Base-by-base conservation (phyloP, 495 filamentous ascomycete genomes). In the Penicillium lagena region DNA sequence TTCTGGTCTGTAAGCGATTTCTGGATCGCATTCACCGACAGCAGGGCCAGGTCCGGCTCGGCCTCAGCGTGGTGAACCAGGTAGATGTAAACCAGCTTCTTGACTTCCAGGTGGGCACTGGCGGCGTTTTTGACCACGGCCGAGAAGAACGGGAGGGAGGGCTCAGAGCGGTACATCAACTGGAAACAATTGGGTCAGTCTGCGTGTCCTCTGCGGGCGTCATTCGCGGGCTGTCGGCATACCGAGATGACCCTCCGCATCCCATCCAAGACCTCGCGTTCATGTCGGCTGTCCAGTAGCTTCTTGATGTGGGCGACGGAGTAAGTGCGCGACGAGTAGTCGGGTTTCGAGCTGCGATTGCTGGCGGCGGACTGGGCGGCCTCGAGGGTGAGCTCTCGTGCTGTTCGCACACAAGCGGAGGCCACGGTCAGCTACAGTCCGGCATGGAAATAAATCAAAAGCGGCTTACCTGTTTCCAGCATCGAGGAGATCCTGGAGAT, bases 11-110 rank as follows among this genome's bases (percentile, higher is more conserved):
- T 93, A 34, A 98, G 78, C 15, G 91, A 91, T 63, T 96, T 96
- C 60, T 97, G 93, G 52, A 98, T 96, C 10, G 91, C 91, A 65
- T 98, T 98, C 73, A 98, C 96, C 34, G 90, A 94, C 13, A 98
- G 76, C 9, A 98, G 77, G 37, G 94, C 90, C 28, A 96, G 85
- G 63, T 98, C 93, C 31, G 91, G 93, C 52, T 96, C 91, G 35
- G 85, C 79, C 60, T 96, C 93, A 56, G 93, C 91, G 79, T 97
- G 89, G 58, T 90, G 86, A 47, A 96, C 82, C 46, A 98, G 81
- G 63, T 95, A 96, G 60, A 96, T 95, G 73, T 97, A 96, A 45
- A 98, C 93, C 37, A 98, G 79, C 60, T 96, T 97, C 67, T 95
- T 94, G 55, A 96, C 87, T 61, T 95, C 89, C 57, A 96, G 74